A percentile compares a stretch with the other conserved stretches of the same genome.
These are phyloP conservation scores for Termitomyces sp. DNA, from an alignment of 768 basidiomycete species.

Conservation along the genomic window DNA sequence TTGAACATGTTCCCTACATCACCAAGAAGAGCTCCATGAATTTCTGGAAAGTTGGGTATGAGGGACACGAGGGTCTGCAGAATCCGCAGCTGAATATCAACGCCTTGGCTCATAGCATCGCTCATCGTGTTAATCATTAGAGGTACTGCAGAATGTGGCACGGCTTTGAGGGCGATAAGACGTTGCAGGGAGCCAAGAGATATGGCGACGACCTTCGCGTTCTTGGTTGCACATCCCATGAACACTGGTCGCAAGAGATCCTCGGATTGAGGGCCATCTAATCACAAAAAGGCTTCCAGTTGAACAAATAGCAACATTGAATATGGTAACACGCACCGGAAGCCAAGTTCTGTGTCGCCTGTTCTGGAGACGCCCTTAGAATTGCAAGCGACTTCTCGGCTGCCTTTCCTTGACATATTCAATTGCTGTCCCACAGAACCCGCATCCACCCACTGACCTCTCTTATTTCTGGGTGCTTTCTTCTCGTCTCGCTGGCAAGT, in stretches of 20 bases:
- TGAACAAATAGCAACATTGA: slow-evolving; percentile 1
- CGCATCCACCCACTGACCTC: slow-evolving; percentile 54
- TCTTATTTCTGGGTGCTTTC: slow-evolving; percentile 90
- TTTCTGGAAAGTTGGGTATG: slow-evolving; percentile 80
- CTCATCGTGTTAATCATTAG: slow-evolving; percentile 81
- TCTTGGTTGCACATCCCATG: slow-evolving; percentile 91
- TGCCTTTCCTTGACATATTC: slow-evolving; percentile 43
- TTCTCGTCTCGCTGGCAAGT: slow-evolving; percentile 80
- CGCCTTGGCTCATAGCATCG: slow-evolving; percentile 88
- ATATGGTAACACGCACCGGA: slow-evolving; percentile 52
- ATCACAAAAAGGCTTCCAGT: not conserved
- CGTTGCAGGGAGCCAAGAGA: slow-evolving; percentile 89
- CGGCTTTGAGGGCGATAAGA: slow-evolving; percentile 82
- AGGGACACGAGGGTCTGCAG: slow-evolving; percentile 90
- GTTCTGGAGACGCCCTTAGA: slow-evolving; percentile 78
- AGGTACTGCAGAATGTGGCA: slow-evolving; percentile 76
- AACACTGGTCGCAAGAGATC: slow-evolving; percentile 85
- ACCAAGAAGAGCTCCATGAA: slow-evolving; percentile 77
- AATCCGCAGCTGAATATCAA: slow-evolving; percentile 94
- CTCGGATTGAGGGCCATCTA: slow-evolving; percentile 77
- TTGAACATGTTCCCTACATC: slow-evolving; percentile 50
- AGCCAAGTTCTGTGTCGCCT: slow-evolving; percentile 67
- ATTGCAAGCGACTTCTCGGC: slow-evolving; percentile 86
- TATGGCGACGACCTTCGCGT: slow-evolving; percentile 91
- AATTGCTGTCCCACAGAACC: slow-evolving; percentile 8